Evolutionary conservation across 192 early-diverging fungal genomes (phyloP).

Genomic region (Coemansia sp.): DNA sequence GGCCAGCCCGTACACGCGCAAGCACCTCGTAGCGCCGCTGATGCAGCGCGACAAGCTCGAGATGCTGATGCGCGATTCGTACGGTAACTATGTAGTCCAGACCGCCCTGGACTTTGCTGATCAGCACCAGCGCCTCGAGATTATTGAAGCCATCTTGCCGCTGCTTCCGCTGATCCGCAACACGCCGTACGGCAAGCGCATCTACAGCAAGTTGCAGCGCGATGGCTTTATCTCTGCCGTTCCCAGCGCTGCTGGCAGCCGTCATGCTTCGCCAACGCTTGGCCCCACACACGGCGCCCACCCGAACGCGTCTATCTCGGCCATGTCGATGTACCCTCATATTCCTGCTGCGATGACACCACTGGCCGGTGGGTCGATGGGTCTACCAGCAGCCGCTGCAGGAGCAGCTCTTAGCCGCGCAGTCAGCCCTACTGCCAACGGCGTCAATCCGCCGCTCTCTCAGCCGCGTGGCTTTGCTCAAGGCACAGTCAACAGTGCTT

Average conservation of each 20-base stretch:
- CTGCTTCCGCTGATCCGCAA: constrained; percentile 77
- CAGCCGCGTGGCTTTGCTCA: constrained; percentile 21
- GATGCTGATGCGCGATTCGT: constrained; percentile 79
- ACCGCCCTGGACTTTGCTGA: constrained; percentile 83
- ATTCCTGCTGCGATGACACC: constrained; percentile 1
- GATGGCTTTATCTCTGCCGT: constrained; percentile 52
- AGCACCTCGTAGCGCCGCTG: constrained; percentile 71
- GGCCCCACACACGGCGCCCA: constrained; percentile 40
- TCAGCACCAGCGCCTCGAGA: constrained; percentile 63
- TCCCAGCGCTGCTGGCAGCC: constrained; percentile 47
- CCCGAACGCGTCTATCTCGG: constrained; percentile 26
- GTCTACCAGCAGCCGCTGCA: constrained; percentile 3
- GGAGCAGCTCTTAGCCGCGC: constrained; percentile 34
- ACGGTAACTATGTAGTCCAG: constrained; percentile 90
- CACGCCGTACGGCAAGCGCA: constrained; percentile 87
- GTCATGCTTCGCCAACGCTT: constrained; percentile 50
- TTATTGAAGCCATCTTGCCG: constrained; percentile 81
- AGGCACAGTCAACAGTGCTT: constrained; percentile 13
- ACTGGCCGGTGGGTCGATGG: no score
- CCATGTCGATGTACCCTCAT: constrained; percentile 41
- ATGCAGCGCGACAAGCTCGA: constrained; percentile 73
- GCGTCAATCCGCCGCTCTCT: background rate
- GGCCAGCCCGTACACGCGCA: constrained; percentile 68
- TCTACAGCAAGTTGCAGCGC: constrained; percentile 74
- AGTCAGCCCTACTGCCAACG: constrained; percentile 31